Percentiles rank a stretch among this genome's conserved stretches.
Evolutionary conservation across 768 basidiomycete species (phyloP).

Genomic region (Tulasnella sp.): DNA sequence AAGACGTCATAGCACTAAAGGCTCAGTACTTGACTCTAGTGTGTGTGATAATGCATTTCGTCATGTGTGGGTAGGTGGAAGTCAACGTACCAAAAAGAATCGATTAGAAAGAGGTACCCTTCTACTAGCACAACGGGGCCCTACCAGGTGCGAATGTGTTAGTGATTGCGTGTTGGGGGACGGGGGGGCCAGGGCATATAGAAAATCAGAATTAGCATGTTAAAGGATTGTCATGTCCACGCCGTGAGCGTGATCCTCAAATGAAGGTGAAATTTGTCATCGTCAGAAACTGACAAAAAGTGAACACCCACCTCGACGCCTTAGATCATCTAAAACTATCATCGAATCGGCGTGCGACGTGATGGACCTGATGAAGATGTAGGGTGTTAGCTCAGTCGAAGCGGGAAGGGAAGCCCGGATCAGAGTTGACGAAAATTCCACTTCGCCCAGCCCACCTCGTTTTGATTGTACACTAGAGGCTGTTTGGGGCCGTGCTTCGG

Average conservation of each 20-base stretch:
- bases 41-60: conserved; percentile 10
- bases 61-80: background rate
- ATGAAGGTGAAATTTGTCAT: background rate
- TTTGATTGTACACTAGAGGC: background rate
- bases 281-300: background rate
- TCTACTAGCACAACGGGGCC: background rate
- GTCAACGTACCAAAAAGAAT: background rate
- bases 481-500: conserved; percentile 2
- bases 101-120: background rate
- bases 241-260: conserved; percentile 2
- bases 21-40: conserved; percentile 15
- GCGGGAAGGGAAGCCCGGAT: background rate
- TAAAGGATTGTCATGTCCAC: background rate
- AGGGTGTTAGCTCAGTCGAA: background rate
- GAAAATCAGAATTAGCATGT: background rate
- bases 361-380: too few species aligned
- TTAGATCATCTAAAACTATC: background rate
- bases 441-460: conserved; percentile 10
- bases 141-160: background rate
- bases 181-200: background rate
- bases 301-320: background rate
- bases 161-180: background rate
- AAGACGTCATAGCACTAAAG: background rate
- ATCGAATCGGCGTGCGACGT: background rate
- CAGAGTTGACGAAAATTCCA: conserved; percentile 2